Evolutionary conservation across 129 eudicot species (phyloP), one percentile per base, ranked within the genome.

Genomic region (Silybum marianum): DNA sequence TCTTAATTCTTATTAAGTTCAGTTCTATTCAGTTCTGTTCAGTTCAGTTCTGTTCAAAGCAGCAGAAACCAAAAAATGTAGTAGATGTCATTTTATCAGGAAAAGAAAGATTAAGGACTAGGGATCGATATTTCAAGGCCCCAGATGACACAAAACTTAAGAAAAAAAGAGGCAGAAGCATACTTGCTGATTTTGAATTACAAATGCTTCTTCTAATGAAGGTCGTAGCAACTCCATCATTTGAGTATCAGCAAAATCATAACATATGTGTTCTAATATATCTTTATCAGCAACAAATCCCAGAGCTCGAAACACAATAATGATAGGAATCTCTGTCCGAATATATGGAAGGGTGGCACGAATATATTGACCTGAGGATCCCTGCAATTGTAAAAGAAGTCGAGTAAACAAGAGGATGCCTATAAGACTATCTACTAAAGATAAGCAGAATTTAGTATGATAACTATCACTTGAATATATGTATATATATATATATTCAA

Each of bases 171-270:
- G 62, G 78, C 12, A 34, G 42, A 69, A 76, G 69, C 63, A 18
- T 84, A 90, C 97, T 88, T 93, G 97, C 60, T 95, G 99, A 67
- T 93, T 95, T 86, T 95, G 99, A 63, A 95, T 95, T 0, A 93
- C 98, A 84, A 95, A 95, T 10, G 99, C 99, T 88, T 95, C 99
- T 86, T 95, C 99, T 76, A 95, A 83, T 58, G 98, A 93, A 67
- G 99, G 99, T 63, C 95, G 87, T n/a, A 95, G 81, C 87, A 95
- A 79, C 83, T 95, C 99, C 99, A 95, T 95, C 99, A 95, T 95
- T 82, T 92, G 97, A n/a, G 98, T 92, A 85, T 95, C 99, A 40
- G 89, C 76, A 69, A 95, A 95, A 87, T 91, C 96, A 81, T 92
- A 95, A 72, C 99, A 95, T 7, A 95, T 95, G 82, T 93, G 98